Percentiles rank a stretch among this genome's conserved stretches.
phyloP scores from a whole-genome alignment of 1,284 basidiomycete genomes.

The Pulveroboletus ridleyi region DNA sequence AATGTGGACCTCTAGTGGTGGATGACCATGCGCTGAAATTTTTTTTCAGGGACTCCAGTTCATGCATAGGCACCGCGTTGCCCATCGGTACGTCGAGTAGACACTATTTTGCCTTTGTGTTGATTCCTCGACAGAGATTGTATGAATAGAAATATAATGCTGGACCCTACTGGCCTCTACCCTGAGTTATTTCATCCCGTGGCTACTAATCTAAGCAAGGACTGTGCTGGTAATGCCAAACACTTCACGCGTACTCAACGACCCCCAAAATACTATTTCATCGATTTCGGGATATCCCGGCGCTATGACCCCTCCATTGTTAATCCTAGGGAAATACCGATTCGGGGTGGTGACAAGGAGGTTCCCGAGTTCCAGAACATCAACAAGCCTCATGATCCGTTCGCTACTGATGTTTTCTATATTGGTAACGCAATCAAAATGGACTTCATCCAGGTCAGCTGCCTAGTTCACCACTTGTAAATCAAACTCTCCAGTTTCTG shows the following conservation, averaged over 20 bases:
- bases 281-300: constrained; percentile 47
- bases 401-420: constrained; percentile 45
- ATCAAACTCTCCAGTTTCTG: no score
- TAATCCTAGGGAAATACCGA: constrained; percentile 27
- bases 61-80: constrained; percentile 32
- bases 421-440: constrained; percentile 40
- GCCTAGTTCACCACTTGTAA: no score
- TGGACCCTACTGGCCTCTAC: constrained; percentile 39
- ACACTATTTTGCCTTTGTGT: accelerated
- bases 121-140: constrained; percentile 22
- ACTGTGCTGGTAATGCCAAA: constrained; percentile 29
- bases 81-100: constrained; percentile 19
- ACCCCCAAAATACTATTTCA: constrained; percentile 42
- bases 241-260: constrained; percentile 35
- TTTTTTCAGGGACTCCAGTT: constrained; percentile 27
- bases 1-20: neutral
- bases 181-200: constrained; percentile 35
- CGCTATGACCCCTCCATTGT: constrained; percentile 29
- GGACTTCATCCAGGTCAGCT: constrained; percentile 36
- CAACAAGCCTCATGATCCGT: constrained; percentile 38
- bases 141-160: constrained; percentile 42
- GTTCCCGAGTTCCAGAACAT: constrained; percentile 32
- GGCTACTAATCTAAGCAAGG: constrained; percentile 20
- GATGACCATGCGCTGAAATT: neutral
- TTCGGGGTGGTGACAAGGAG: constrained; percentile 32